Evolutionary conservation across 2,329 filamentous ascomycete genomes (phyloP).

Genomic region (Colletotrichum lindemuthianum): DNA sequence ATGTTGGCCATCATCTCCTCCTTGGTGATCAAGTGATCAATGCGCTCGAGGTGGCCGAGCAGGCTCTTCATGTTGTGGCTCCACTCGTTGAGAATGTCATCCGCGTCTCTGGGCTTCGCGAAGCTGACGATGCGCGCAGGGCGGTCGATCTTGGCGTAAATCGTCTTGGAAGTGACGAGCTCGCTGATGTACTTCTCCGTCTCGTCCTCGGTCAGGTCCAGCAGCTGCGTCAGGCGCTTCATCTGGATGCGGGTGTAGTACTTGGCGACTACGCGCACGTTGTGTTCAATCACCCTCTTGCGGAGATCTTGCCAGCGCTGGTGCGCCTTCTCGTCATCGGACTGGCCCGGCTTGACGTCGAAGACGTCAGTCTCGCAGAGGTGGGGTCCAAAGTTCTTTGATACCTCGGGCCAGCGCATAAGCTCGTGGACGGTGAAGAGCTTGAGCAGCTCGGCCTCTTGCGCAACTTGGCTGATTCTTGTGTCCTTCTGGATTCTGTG

Average conservation of each 20-base stretch:
- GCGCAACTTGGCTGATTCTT: slow-evolving; percentile 79
- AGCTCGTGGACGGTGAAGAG: slow-evolving; percentile 95
- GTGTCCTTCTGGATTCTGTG: slow-evolving; percentile 90
- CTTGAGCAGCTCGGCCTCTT: slow-evolving; percentile 88
- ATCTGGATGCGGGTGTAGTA: slow-evolving; percentile 99
- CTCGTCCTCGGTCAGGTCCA: slow-evolving; percentile 93
- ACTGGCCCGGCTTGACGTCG: slow-evolving; percentile 70
- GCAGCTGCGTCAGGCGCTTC: slow-evolving; percentile 85
- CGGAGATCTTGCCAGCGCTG: slow-evolving; percentile 93
- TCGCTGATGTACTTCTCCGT: slow-evolving; percentile 99
- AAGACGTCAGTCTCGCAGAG: slow-evolving; percentile 93
- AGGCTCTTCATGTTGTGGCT: slow-evolving; percentile 97
- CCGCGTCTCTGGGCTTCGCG: slow-evolving; percentile 91
- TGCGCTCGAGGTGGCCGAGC: slow-evolving; percentile 84
- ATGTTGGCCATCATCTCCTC: slow-evolving; percentile 99
- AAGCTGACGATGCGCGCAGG: slow-evolving; percentile 94
- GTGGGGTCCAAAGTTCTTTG: slow-evolving; percentile 88
- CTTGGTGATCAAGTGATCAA: slow-evolving; percentile 98
- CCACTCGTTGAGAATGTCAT: slow-evolving; percentile 98
- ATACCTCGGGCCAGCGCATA: slow-evolving; percentile 97
- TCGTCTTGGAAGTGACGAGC: slow-evolving; percentile 95
- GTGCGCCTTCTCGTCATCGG: slow-evolving; percentile 81
- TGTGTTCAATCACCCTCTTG: slow-evolving; percentile 99
- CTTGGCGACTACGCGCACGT: slow-evolving; percentile 95
- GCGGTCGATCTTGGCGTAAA: slow-evolving; percentile 96